Percentiles rank a stretch among this genome's conserved stretches.
These are phyloP conservation scores for Raffaelea albimanens DNA, from an alignment of 2,329 filamentous ascomycete genomes.

Conservation along the genomic window DNA sequence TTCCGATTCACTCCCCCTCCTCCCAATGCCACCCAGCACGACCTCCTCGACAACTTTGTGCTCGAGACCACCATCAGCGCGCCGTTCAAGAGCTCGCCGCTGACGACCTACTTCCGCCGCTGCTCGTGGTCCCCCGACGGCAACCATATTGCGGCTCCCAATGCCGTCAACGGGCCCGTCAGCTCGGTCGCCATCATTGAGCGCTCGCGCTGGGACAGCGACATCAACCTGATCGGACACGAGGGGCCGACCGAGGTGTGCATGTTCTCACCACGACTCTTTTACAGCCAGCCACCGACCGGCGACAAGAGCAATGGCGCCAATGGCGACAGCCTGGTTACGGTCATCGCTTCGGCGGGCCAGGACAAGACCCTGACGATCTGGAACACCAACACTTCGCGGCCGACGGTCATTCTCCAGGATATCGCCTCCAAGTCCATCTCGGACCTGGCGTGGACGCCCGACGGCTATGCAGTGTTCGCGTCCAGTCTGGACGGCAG, in stretches of 20 bases:
- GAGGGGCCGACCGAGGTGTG: constrained; percentile 96
- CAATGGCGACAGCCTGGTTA: constrained; percentile 46
- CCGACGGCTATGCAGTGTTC: constrained; percentile 80
- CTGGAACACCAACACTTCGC: constrained; percentile 93
- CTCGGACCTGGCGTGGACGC: constrained; percentile 88
- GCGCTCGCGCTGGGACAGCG: constrained; percentile 83
- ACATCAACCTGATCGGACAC: constrained; percentile 95
- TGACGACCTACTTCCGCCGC: constrained; percentile 92
- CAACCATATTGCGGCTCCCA: constrained; percentile 91
- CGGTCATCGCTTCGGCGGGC: constrained; percentile 91
- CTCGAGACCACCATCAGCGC: constrained; percentile 83
- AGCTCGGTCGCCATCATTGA: constrained; percentile 96
- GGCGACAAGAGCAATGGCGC: constrained; percentile 39
- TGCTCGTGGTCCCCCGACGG: constrained; percentile 98
- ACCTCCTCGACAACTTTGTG: constrained; percentile 94
- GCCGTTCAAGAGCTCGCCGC: constrained; percentile 82
- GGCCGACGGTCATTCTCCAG: constrained; percentile 82
- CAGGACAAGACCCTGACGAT: constrained; percentile 94
- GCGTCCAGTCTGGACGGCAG: constrained; percentile 83
- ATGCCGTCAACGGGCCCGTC: constrained; percentile 93
- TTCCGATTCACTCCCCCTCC: constrained; percentile 88
- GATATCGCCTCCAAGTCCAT: constrained; percentile 87
- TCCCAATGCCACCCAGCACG: constrained; percentile 85
- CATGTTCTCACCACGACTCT: constrained; percentile 89
- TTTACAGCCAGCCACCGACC: constrained; percentile 62